These are phyloP conservation scores for Kodamaea jinghongensis DNA, from an alignment of 805 yeast species.

Conservation along the genomic window DNA sequence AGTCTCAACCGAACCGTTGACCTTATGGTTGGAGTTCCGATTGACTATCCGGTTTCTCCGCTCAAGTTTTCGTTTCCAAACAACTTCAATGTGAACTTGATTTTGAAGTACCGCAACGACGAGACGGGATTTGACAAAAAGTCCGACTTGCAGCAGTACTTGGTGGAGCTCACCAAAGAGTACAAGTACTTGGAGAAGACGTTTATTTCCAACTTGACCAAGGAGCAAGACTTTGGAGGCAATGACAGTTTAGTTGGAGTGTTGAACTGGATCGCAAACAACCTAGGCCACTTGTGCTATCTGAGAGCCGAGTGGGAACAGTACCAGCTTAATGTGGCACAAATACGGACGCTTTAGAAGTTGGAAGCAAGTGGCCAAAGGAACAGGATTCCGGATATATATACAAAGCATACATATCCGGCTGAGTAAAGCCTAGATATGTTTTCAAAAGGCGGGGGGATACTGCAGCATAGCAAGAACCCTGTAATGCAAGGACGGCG, in stretches of 20 bases:
- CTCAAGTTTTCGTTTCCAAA: conserved; percentile 24
- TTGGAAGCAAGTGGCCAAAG: too few relatives aligned
- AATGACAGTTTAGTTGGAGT: conserved; percentile 21
- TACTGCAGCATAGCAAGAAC: too few relatives aligned
- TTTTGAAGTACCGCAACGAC: conserved; percentile 21
- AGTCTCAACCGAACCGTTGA: conserved; percentile 23
- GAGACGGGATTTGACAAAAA: not conserved
- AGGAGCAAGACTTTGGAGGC: conserved; percentile 14
- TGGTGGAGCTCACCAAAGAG: conserved; percentile 19
- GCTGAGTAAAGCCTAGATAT: too few relatives aligned
- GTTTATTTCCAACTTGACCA: conserved; percentile 21
- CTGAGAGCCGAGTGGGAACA: too few relatives aligned
- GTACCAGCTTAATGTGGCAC: too few relatives aligned
- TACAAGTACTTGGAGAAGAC: conserved; percentile 28
- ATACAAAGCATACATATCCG: too few relatives aligned
- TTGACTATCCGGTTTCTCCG: conserved; percentile 28
- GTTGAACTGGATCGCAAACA: conserved; percentile 32
- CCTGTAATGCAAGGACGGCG: too few relatives aligned
- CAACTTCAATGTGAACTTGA: conserved; percentile 30
- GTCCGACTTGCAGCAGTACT: conserved; percentile 13
- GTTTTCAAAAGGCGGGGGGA: too few relatives aligned
- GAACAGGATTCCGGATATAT: too few relatives aligned
- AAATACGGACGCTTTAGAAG: too few relatives aligned
- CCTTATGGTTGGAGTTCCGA: conserved; percentile 32
- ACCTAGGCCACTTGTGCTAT: conserved; percentile 21